These are phyloP conservation scores for Celoporthe dispersa DNA, from an alignment of 2,329 filamentous ascomycete species.

Conservation along the genomic window DNA sequence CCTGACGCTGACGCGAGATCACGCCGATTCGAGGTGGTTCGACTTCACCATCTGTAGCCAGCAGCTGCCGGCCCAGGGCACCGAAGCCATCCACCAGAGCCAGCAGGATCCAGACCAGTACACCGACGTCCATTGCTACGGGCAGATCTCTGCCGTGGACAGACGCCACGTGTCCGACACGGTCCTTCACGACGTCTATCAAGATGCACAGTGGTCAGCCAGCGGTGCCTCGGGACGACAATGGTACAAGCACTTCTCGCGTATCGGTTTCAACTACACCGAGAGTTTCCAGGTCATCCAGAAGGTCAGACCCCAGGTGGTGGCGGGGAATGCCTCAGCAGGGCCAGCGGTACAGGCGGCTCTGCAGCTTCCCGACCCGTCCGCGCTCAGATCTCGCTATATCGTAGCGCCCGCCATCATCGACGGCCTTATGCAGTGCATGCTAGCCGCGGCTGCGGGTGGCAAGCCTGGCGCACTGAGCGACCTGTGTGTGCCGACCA, in stretches of 20 bases:
- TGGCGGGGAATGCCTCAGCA: not conserved
- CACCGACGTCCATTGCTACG: not conserved
- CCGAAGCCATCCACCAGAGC: not conserved
- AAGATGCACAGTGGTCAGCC: not conserved
- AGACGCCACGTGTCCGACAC: not conserved
- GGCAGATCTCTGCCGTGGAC: not conserved
- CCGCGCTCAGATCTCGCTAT: not conserved
- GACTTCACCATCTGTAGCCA: constrained; percentile 19
- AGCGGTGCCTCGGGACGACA: not conserved
- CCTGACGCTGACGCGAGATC: constrained; percentile 31
- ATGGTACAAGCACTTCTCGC: constrained; percentile 2
- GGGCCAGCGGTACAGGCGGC: not conserved
- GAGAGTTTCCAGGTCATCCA: not conserved
- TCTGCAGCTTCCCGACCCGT: not conserved
- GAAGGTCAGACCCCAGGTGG: not conserved
- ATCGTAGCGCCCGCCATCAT: not conserved
- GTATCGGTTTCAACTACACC: not conserved
- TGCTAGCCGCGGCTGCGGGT: not conserved
- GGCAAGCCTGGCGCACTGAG: not conserved
- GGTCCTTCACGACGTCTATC: not conserved
- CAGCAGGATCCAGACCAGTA: not conserved
- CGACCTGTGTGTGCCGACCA: not conserved
- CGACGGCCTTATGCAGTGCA: not conserved
- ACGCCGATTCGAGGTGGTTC: constrained; percentile 18
- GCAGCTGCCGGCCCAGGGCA: not conserved